Base-by-base conservation (phyloP, 2,329 filamentous ascomycete species). In the Colletotrichum sp. region DNA sequence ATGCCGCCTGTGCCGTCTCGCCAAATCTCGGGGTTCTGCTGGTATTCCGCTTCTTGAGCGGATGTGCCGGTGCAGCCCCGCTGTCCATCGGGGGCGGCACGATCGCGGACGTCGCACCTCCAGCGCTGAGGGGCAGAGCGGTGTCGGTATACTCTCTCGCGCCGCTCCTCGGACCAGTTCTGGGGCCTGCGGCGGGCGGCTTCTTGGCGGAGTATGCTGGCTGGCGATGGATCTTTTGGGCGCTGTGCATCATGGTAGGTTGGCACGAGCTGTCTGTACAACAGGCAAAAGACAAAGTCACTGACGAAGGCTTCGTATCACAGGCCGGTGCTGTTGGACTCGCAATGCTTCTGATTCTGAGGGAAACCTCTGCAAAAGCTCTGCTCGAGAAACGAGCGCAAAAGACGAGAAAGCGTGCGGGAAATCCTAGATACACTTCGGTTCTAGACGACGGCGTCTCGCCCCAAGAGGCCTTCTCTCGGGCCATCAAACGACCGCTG, bases 291-390 rank as follows among this genome's bases (percentile, higher is more conserved):
- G 43, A 52, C n/a, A 52, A 22, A 3, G n/a, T 34, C 28, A 27
- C 28, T 61, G 25, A 61, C 48, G 22, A 27, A 34, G 25, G 27
- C 36, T 16, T 13, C 16, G n/a, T 18, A 87, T 88, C 18, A 76
- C 84, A 55, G 77, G 81, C 4, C 85, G 84, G 7, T 69, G 71
- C 78, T 0, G 76, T 89, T 10, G 78, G 83, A 0, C 7, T 85
- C 8, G 25, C 84, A 18, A 85, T 86, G 52, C 43, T 87, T 10
- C 8, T 86, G 61, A 82, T 87, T 55, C 82, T 87, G 4, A 82
- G 84, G 36, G 89, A 91, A 80, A 88, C 88, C 0, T 90, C 89
- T 67, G 85, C 86, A 1, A 85, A 86, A 1, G 82, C 87, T 0
- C 80, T 91, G 8, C 83, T 91, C 2, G 78, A 85, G 66, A 82